Conservation (phyloP, 805 yeast species). For the Diddensiella santjacobensis region DNA sequence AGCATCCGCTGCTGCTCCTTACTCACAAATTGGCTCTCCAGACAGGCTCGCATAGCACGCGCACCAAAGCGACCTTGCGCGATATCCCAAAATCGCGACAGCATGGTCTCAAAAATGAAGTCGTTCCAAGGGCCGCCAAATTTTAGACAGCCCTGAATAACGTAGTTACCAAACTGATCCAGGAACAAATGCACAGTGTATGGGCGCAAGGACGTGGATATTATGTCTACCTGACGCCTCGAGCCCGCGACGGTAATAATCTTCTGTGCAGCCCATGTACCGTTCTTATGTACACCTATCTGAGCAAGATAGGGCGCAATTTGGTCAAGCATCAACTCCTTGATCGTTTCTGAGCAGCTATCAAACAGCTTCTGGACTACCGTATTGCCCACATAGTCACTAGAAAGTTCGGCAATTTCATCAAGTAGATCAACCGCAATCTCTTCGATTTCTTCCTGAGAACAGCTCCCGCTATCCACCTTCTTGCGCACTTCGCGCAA, state of each 20-base stretch:
- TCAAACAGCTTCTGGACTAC: slow-evolving; percentile 89
- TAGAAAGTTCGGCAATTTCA: slow-evolving; percentile 85
- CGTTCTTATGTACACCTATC: slow-evolving; percentile 93
- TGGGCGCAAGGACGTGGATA: slow-evolving; percentile 68
- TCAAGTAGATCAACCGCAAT: slow-evolving; percentile 77
- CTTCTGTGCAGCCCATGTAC: slow-evolving; percentile 99
- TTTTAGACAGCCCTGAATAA: slow-evolving; percentile 87
- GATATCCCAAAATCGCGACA: slow-evolving; percentile 73
- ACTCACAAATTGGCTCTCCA: slow-evolving; percentile 71
- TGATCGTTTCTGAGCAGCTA: slow-evolving; percentile 61
- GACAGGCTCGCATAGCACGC: slow-evolving; percentile 87
- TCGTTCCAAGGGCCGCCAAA: slow-evolving; percentile 87
- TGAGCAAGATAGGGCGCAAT: slow-evolving; percentile 80
- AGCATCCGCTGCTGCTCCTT: slow-evolving; percentile 66
- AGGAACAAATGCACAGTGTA: slow-evolving; percentile 81
- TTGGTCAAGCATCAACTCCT: slow-evolving; percentile 74
- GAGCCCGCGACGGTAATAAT: slow-evolving; percentile 72
- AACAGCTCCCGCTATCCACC: slow-evolving; percentile 51
- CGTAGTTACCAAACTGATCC: slow-evolving; percentile 97
- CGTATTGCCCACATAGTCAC: slow-evolving; percentile 94
- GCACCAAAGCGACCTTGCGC: slow-evolving; percentile 92
- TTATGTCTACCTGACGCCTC: slow-evolving; percentile 58
- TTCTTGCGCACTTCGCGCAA: slow-evolving; percentile 80
- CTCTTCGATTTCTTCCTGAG: slow-evolving; percentile 69
- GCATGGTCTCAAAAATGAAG: slow-evolving; percentile 79